Evolutionary conservation across 2,329 filamentous ascomycete species (phyloP).

Genomic region (Fulvia fulva): DNA sequence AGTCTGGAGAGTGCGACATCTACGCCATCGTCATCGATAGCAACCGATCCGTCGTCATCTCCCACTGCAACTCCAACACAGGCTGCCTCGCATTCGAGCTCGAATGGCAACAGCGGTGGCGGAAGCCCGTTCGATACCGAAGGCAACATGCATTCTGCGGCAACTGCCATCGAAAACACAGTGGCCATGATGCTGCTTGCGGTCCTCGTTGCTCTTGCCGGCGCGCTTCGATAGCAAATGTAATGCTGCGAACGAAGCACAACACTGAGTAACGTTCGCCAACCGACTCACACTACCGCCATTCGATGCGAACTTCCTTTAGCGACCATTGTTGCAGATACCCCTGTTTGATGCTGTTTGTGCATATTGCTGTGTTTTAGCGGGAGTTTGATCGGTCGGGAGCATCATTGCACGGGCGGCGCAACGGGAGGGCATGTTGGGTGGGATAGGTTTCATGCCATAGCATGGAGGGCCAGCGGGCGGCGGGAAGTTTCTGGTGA

Average conservation of each 20-base stretch:
- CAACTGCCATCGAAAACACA: slow-evolving; percentile 2
- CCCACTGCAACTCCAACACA: slow-evolving; percentile 13
- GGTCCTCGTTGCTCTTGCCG: slow-evolving; percentile 2
- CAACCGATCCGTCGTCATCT: slow-evolving; percentile 19
- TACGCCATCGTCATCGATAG: slow-evolving; percentile 14
- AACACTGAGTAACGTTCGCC: not conserved
- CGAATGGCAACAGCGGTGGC: slow-evolving; percentile 36
- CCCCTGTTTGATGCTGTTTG: slow-evolving; percentile 3
- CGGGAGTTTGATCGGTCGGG: slow-evolving; percentile 1
- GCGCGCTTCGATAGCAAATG: slow-evolving; percentile 5
- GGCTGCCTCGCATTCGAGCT: slow-evolving; percentile 33
- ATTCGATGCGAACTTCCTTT: not conserved
- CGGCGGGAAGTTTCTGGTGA: not conserved
- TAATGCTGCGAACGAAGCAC: not conserved
- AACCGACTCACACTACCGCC: not conserved
- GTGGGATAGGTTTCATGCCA: not conserved
- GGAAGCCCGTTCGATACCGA: slow-evolving; percentile 44
- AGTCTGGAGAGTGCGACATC: slow-evolving; percentile 10
- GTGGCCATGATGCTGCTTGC: slow-evolving; percentile 4
- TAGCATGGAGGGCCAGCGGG: not conserved
- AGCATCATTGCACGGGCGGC: not conserved
- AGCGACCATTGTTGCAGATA: slow-evolving; percentile 2
- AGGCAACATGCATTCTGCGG: slow-evolving; percentile 16
- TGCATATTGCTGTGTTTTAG: slow-evolving; percentile 2
- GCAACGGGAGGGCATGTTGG: not conserved